phyloP scores from a whole-genome alignment of 495 filamentous ascomycete genomes.

The Penicillium roqueforti region DNA sequence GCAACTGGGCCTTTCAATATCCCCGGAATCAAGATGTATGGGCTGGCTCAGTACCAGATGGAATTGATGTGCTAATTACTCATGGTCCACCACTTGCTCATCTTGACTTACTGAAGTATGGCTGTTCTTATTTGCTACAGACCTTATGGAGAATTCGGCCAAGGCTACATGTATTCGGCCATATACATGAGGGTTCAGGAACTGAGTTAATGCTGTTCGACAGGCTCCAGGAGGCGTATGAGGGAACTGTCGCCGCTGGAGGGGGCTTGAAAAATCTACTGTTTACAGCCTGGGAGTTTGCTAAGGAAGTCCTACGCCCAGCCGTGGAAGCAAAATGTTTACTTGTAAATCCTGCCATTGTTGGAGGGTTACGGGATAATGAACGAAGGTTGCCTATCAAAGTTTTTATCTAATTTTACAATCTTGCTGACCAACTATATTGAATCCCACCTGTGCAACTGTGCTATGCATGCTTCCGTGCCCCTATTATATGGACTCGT shows the following conservation, averaged over 20 bases:
- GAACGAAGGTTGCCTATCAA: conserved; percentile 17
- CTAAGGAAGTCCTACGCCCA: conserved; percentile 1
- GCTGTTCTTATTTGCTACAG: conserved; percentile 57
- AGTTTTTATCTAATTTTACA: conserved; percentile 10
- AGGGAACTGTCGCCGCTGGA: conserved; percentile 17
- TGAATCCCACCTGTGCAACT: too few relatives aligned
- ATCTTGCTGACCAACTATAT: too few relatives aligned
- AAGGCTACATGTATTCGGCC: conserved; percentile 70
- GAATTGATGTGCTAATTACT: conserved; percentile 71
- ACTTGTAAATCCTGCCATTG: conserved; percentile 25
- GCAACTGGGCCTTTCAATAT: conserved; percentile 51
- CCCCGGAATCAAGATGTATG: conserved; percentile 22
- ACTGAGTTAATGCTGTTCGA: conserved; percentile 21
- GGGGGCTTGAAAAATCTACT: conserved; percentile 19
- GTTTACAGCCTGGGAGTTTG: conserved; percentile 14
- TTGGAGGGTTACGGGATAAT: conserved; percentile 25
- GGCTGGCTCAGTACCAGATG: conserved; percentile 48
- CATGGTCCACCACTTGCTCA: conserved; percentile 59
- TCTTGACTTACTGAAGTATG: conserved; percentile 55
- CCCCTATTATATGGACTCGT: too few relatives aligned
- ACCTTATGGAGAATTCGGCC: conserved; percentile 65
- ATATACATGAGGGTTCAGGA: conserved; percentile 65
- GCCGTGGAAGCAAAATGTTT: conserved; percentile 22
- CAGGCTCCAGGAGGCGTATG: conserved; percentile 18
- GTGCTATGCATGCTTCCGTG: too few relatives aligned